Evolutionary conservation across 2,329 filamentous ascomycete species (phyloP).

Genomic region (Colletotrichum neosansevieriae): DNA sequence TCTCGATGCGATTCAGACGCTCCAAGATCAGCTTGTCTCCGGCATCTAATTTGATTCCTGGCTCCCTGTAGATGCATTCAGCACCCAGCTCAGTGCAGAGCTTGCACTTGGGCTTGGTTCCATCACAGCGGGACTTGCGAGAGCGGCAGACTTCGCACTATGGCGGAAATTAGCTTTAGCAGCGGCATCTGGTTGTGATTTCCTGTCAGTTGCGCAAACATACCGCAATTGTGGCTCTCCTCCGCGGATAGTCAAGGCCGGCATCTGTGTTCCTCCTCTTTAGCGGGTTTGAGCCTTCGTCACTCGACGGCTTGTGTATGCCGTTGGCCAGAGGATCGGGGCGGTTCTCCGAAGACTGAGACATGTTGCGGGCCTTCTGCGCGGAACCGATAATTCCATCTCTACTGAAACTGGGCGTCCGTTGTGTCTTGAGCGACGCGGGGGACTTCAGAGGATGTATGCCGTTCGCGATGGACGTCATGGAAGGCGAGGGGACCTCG

Average conservation of each 20-base stretch:
- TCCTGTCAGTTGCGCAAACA: conserved; percentile 47
- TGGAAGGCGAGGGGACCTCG: conserved; percentile 60
- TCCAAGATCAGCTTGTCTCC: conserved; percentile 89
- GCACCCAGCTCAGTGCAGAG: conserved; percentile 85
- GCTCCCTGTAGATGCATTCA: conserved; percentile 86
- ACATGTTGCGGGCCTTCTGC: conserved; percentile 66
- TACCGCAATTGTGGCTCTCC: conserved; percentile 75
- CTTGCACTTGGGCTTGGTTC: conserved; percentile 84
- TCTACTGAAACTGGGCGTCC: conserved; percentile 64
- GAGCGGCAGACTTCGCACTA: conserved; percentile 87
- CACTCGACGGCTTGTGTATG: conserved; percentile 58
- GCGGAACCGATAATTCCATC: conserved; percentile 66
- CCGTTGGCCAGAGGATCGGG: conserved; percentile 58
- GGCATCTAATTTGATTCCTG: conserved; percentile 87
- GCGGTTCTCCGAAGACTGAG: conserved; percentile 65
- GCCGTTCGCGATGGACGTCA: conserved; percentile 56
- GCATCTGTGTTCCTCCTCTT: conserved; percentile 73
- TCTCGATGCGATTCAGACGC: conserved; percentile 81
- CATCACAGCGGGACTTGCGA: conserved; percentile 83
- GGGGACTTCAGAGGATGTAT: conserved; percentile 64
- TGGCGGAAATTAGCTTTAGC: conserved; percentile 34
- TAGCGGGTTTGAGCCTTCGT: conserved; percentile 69
- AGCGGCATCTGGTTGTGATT: conserved; percentile 31
- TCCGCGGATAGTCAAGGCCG: conserved; percentile 72
- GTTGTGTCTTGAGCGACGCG: conserved; percentile 59